Evolutionary conservation across 192 early-diverging fungal genomes (phyloP), one percentile per base, ranked within the genome.

Genomic region (Haplosporangium gracile): DNA sequence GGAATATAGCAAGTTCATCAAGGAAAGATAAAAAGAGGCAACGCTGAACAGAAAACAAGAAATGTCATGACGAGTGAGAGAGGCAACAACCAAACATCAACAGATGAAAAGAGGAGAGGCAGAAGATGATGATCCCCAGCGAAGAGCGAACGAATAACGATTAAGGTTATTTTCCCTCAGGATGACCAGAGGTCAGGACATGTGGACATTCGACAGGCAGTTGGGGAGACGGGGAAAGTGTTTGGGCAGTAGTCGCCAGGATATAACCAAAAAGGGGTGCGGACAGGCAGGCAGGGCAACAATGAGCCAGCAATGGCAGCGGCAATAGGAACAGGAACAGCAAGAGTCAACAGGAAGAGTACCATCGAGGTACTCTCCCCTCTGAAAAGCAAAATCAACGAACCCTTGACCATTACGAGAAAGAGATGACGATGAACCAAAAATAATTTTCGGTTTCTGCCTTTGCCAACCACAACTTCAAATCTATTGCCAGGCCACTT

Each of bases 151-250:
- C 49, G 18, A 57, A 57, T 57, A 57, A 0, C 55, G 55, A 26
- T 26, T 57, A 57, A 57, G 55, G 55, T 57, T 57, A 26, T 57
- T 24, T 9, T 57, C n/a, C 55, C 4, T 24, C 55, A 26, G 55
- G n/a, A 57, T 57, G 55, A 57, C 55, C 55, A 26, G 55, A 57
- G 24, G n/a, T n/a, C 55, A 24, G 55, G 55, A 57, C 55, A 57
- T 57, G 55, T 57, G 55, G 55, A 57, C 55, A 57, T 57, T 57
- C 55, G 55, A 57, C 55, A 55, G 51, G 51, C 51, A 24, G 51
- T 24, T 57, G 55, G n/a, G 6, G 9, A 57, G 55, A 51, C 4
- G 18, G 18, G 47, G 49, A 16, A 51, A 5, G 49, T 51, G 49
- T 51, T 51, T 51, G 16, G 5, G 49, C 49, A 20, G 15, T 51